These are phyloP conservation scores for Phialemoniopsis sp. DNA, from an alignment of 2,329 filamentous ascomycete genomes.

Conservation along the genomic window DNA sequence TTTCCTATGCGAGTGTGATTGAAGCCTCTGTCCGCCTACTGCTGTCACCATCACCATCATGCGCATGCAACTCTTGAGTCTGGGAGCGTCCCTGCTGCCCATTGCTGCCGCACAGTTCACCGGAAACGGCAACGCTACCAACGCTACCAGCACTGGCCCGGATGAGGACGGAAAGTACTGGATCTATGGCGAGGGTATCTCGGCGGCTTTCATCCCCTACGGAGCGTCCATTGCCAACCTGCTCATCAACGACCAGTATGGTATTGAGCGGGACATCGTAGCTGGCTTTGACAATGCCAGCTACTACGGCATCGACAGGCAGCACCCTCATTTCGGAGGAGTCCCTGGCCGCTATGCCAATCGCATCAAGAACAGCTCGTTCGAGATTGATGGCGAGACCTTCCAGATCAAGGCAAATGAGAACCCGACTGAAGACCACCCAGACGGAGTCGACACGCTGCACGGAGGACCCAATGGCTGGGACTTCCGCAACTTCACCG, in stretches of 20 bases:
- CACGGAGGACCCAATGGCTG: slow-evolving; percentile 70
- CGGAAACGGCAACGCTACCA: slow-evolving; percentile 12
- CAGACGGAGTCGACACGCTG: slow-evolving; percentile 57
- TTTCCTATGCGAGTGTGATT: background rate
- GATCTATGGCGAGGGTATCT: slow-evolving; percentile 62
- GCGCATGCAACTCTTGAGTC: slow-evolving; percentile 3
- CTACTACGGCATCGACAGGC: slow-evolving; percentile 60
- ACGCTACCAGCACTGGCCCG: slow-evolving; percentile 16
- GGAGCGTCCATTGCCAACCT: slow-evolving; percentile 71
- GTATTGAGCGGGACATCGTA: slow-evolving; percentile 66
- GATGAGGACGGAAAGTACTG: slow-evolving; percentile 67
- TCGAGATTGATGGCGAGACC: slow-evolving; percentile 58
- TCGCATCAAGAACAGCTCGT: slow-evolving; percentile 73
- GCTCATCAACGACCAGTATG: slow-evolving; percentile 64
- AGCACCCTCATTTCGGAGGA: slow-evolving; percentile 68
- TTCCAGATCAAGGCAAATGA: slow-evolving; percentile 63
- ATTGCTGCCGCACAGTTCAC: slow-evolving; percentile 19
- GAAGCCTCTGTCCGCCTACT: background rate
- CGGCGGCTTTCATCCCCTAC: slow-evolving; percentile 68
- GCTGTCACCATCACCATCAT: slow-evolving; percentile 2
- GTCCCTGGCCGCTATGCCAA: slow-evolving; percentile 78
- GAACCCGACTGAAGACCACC: slow-evolving; percentile 45
- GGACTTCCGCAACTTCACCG: slow-evolving; percentile 76
- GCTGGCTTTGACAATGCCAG: slow-evolving; percentile 72
- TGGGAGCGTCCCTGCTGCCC: slow-evolving; percentile 24